Evolutionary conservation across 768 basidiomycete species (phyloP), one percentile per base, ranked within the genome.

Genomic region (Grammothele lineata): DNA sequence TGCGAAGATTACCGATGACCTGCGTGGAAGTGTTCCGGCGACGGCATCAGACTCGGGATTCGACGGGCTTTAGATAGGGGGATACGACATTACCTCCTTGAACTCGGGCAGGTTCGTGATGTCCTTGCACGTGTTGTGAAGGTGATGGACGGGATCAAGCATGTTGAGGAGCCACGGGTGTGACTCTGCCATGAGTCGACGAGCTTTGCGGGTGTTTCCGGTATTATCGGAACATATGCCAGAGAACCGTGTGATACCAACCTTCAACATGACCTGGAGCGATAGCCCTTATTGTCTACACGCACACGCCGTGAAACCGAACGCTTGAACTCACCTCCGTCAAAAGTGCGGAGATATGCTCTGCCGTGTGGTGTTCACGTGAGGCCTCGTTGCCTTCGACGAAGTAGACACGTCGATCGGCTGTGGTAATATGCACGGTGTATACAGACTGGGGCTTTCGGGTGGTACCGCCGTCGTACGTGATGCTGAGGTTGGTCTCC

Each of bases 211-310:
- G 1, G 56, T 61, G 27, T 63, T 63, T 4, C 59, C 57, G 4
- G 61, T 61, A 33, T 53, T 61, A 43, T 63, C 62, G 0, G 51
- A 57, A 5, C 37, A 43, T 1, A 50, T 50, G 1, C 37, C 52
- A 3, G 37, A 42, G 37, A 63, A 61, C 6, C 36, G 42, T 19
- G 37, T 25, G 1, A 18, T 27, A 3, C 62, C 62, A 37, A 63
- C 37, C 12, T 14, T 18, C 5, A 41, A 5, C 1, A 62, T 57
- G 17, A 59, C 26, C 39, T 40, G 15, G 12, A 32, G 8, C 9
- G 8, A 32, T 32, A 32, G 9, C n/a, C n/a, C n/a, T n/a, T n/a
- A n/a, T n/a, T n/a, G n/a, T n/a, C n/a, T n/a, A 32, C 30, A 32
- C 30, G 30, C 15, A 32, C 30, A 32, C 15, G 30, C 15, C 30